Evolutionary conservation across 2,329 filamentous ascomycete species (phyloP).

Genomic region (Colletotrichum sp.): DNA sequence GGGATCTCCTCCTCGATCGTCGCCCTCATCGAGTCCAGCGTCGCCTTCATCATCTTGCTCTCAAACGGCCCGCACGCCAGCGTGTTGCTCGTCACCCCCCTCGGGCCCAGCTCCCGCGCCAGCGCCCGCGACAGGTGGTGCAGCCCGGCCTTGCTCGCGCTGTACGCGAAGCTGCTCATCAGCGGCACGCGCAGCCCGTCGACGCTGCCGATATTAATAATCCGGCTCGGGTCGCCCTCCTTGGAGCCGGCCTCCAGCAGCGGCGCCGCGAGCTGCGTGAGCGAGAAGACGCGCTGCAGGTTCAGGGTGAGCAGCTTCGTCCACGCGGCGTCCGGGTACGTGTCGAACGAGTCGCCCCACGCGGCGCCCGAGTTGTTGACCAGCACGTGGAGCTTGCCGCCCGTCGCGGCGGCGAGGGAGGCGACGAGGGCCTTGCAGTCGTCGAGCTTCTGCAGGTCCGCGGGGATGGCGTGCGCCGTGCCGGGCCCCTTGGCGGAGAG

Average conservation of each 20-base stretch:
- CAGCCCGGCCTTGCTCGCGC: conserved; percentile 66
- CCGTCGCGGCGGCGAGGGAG: conserved; percentile 54
- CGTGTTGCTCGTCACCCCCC: conserved; percentile 69
- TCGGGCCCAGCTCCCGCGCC: conserved; percentile 63
- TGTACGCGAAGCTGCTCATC: conserved; percentile 66
- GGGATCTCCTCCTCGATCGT: conserved; percentile 65
- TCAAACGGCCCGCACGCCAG: conserved; percentile 76
- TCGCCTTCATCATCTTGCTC: conserved; percentile 71
- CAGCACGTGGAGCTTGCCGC: conserved; percentile 60
- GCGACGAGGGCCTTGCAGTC: conserved; percentile 59
- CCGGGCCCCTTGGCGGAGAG: conserved; percentile 59
- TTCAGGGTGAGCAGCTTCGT: conserved; percentile 67
- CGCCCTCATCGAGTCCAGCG: conserved; percentile 59
- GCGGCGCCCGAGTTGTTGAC: conserved; percentile 71
- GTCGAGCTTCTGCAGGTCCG: conserved; percentile 66
- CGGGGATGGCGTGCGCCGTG: conserved; percentile 61
- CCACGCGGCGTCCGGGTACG: conserved; percentile 65
- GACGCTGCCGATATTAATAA: conserved; percentile 70
- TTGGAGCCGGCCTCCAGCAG: conserved; percentile 48
- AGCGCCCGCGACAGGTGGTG: conserved; percentile 67
- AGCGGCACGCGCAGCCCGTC: conserved; percentile 66
- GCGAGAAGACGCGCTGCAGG: conserved; percentile 71
- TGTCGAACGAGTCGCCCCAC: conserved; percentile 66
- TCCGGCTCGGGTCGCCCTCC: conserved; percentile 53
- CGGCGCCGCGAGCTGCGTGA: conserved; percentile 66